Evolutionary conservation across 352 stramenopile genomes (phyloP).

Genomic region (Pythium phragmiticola): DNA sequence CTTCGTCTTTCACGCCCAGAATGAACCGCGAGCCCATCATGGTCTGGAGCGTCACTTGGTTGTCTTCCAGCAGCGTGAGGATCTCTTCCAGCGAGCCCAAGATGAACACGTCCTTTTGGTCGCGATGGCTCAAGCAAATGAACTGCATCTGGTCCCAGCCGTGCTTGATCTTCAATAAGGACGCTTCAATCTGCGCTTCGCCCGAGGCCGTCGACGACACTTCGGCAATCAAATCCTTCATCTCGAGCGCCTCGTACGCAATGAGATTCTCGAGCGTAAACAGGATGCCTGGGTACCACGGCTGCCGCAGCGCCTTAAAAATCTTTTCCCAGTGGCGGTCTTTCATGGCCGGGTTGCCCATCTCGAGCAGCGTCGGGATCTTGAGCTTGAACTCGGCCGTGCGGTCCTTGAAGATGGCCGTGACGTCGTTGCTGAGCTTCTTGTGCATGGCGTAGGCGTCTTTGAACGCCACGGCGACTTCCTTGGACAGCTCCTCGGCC

Average conservation of each 20-base stretch:
- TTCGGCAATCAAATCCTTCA: constrained; percentile 87
- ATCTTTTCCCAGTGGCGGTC: constrained; percentile 95
- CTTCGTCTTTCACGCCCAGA: constrained; percentile 88
- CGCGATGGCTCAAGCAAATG: constrained; percentile 77
- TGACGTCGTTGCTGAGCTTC: constrained; percentile 91
- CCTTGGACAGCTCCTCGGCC: constrained; percentile 85
- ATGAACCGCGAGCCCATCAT: constrained; percentile 94
- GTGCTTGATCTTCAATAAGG: constrained; percentile 85
- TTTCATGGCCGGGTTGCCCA: constrained; percentile 91
- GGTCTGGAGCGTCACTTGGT: constrained; percentile 90
- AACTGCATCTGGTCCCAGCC: constrained; percentile 89
- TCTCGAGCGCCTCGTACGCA: constrained; percentile 82
- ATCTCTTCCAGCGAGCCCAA: constrained; percentile 91
- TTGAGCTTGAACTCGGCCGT: constrained; percentile 90
- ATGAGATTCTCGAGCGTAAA: constrained; percentile 91
- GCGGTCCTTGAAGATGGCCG: constrained; percentile 82
- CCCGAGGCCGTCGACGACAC: constrained; percentile 84
- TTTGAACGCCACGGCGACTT: constrained; percentile 86
- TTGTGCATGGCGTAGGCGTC: constrained; percentile 90
- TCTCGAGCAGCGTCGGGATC: constrained; percentile 89
- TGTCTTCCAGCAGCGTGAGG: constrained; percentile 88
- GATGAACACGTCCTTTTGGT: constrained; percentile 88
- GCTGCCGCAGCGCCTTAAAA: constrained; percentile 86
- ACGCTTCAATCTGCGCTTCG: constrained; percentile 90
- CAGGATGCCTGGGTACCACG: constrained; percentile 86